Evolutionary conservation across 192 early-diverging fungal species (phyloP).

Genomic region (Diversispora epigaea): DNA sequence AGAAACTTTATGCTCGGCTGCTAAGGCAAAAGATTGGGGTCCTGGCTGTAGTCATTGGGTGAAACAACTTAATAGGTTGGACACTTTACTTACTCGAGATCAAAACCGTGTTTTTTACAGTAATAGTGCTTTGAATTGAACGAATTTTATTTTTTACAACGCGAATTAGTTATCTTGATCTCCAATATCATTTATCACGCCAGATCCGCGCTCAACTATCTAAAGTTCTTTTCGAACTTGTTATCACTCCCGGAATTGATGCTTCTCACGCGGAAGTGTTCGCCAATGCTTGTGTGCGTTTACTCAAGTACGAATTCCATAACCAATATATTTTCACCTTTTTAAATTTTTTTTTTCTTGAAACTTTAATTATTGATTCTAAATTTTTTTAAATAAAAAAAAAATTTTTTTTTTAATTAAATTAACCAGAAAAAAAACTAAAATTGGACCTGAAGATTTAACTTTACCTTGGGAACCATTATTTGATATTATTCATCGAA

Average conservation of each 20-base stretch:
- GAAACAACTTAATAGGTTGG: slow-evolving; percentile 58
- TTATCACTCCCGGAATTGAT: slow-evolving; percentile 67
- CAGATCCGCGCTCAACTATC: slow-evolving; percentile 58
- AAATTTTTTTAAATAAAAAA: not conserved
- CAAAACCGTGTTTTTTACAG: not conserved
- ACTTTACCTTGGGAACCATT: slow-evolving; percentile 75
- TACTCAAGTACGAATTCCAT: slow-evolving; percentile 62
- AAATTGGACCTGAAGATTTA: slow-evolving; percentile 62
- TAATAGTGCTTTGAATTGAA: not conserved
- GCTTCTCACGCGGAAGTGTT: slow-evolving; percentile 62
- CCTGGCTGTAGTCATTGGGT: slow-evolving; percentile 60
- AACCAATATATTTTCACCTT: not conserved
- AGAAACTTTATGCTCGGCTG: slow-evolving; percentile 41
- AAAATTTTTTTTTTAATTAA: not conserved
- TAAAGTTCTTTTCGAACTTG: slow-evolving; percentile 64
- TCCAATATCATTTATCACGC: slow-evolving; percentile 60
- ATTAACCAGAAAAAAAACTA: slow-evolving; percentile 57
- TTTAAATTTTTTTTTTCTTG: not conserved
- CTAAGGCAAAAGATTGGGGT: slow-evolving; percentile 57
- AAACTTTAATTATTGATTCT: not conserved
- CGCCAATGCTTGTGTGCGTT: slow-evolving; percentile 54
- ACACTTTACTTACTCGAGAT: too few relatives aligned
- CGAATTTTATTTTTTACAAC: not conserved
- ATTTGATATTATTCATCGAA: slow-evolving; percentile 58
- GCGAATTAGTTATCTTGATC: slow-evolving; percentile 57